These are phyloP conservation scores for Sclerospora graminicola DNA, from an alignment of 352 stramenopile species.

Conservation along the genomic window DNA sequence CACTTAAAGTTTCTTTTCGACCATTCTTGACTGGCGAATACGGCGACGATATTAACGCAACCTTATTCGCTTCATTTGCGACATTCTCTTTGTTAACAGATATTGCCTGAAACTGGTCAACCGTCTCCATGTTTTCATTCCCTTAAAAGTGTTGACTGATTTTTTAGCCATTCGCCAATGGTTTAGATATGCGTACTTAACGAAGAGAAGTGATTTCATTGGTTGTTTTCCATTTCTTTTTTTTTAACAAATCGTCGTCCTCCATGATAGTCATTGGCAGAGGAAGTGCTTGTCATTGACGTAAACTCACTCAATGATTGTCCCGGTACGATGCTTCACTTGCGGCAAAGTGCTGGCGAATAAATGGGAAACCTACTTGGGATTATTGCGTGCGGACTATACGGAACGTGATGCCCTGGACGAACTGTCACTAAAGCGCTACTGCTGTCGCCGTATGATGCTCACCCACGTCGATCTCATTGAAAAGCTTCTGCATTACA, in stretches of 20 bases:
- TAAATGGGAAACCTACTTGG: slow-evolving; percentile 99
- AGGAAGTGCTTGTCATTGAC: slow-evolving; percentile 7
- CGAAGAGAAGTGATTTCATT: not conserved
- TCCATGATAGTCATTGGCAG: no score
- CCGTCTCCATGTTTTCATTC: slow-evolving; percentile 13
- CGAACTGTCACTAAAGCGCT: slow-evolving; percentile 96
- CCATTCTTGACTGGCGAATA: slow-evolving; percentile 7
- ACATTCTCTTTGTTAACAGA: slow-evolving; percentile 5
- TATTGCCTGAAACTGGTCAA: slow-evolving; percentile 1
- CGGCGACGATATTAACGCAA: slow-evolving; percentile 4
- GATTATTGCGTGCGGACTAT: slow-evolving; percentile 94
- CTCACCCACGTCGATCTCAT: slow-evolving; percentile 99
- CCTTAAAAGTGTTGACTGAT: no score
- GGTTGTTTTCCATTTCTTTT: not conserved
- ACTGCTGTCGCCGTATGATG: slow-evolving; percentile 99
- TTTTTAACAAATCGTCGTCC: slow-evolving; percentile 3
- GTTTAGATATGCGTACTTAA: slow-evolving; percentile 6
- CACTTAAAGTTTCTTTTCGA: not conserved
- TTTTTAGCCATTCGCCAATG: no score
- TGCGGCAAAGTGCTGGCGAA: slow-evolving; percentile 99
- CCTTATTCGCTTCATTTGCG: slow-evolving; percentile 5
- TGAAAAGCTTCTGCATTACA: slow-evolving; percentile 99
- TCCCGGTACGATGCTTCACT: slow-evolving; percentile 99
- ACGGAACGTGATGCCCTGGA: slow-evolving; percentile 96
- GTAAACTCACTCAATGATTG: slow-evolving; percentile 87